Base-by-base conservation (phyloP, 768 basidiomycete species). In the Lactarius tabidus region DNA sequence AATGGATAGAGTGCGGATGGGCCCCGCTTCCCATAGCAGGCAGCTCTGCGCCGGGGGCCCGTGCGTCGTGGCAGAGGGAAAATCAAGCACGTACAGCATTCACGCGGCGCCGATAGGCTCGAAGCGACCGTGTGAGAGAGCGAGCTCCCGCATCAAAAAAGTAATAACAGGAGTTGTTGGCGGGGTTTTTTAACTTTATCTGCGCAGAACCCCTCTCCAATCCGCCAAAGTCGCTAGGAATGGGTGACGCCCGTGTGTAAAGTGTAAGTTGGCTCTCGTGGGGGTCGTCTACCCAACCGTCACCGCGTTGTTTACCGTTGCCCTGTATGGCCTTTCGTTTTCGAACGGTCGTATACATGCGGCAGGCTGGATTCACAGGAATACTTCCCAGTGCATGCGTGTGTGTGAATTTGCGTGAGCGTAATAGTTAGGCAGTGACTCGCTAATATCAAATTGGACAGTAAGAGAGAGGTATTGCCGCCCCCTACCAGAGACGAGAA, bases 281-380 rank as follows among this genome's bases (percentile, higher is more conserved):
- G 38, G 29, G 36, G 20, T 38, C 14, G 29, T 29, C 28, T 18
- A n/a, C 6, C 14, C 58, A 51, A 53, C 64, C 17, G n/a, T 57
- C 33, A 45, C 36, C 48, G n/a, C 17, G 48, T 57, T 15, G 55
- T 45, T 41, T 59, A 57, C 59, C n/a, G 29, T 15, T n/a, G 45
- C 28, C 23, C 28, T 48, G 15, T 48, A 60, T 20, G 58, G 26
- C 18, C 38, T 43, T 65, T 55, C 43, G 45, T 59, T 41, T 9
- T 57, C 38, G 59, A 38, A 65, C 29, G 29, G 54, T 65, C 64
- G 59, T 65, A 65, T 36, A 48, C 57, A 65, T 60, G 55, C 60
- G 36, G 35, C 43, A 43, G 36, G 17, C 38, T 17, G 29, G 17
- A 17, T 26, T 38, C 38, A 39, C 35, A 57, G 48, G 55, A 26